Evolutionary conservation across 768 basidiomycete species (phyloP), one percentile per base, ranked within the genome.

Genomic region (Lactarius evosmus): DNA sequence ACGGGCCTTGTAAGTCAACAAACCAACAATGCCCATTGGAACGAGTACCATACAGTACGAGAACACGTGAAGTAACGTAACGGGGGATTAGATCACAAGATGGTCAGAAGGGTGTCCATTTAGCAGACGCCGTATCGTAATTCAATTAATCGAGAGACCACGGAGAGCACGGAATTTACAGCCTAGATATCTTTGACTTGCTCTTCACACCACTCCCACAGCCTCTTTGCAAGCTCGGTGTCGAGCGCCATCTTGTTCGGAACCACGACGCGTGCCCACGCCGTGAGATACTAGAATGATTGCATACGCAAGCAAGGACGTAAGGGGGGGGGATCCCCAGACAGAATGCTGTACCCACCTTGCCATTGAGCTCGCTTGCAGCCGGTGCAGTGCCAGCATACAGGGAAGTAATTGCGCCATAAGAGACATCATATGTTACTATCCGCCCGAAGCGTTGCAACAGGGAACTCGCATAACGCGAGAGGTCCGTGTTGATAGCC

Each of bases 191-290:
- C 55, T 7, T 59, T 62, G 19, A 63, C 49, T 32, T 69, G 67
- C 33, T 70, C 67, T 63, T 73, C 72, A 3, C 70, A 58, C 69
- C 69, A 72, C 3, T 58, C 41, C 73, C 72, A 73, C 6, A 73
- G 50, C 58, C 58, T 66, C 49, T 49, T 46, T 17, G 53, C 68
- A 2, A 61, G 52, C 38, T 62, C 64, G 25, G 25, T 19, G 51
- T 71, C 56, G 25, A 61, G 32, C 3, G 66, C 59, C 17, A 49
- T 54, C 34, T 54, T 30, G 58, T 66, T 44, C 5, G 60, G 50
- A 33, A 60, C 61, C 30, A 58, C 30, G 44, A 52, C 7, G 17
- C 65, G 67, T 11, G 65, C 67, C 65, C 65, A 68, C 1, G 58
- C 40, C 5, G 61, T 62, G 3, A 68, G 49, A 44, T 62, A 66